Base-by-base conservation (phyloP, 306 rosid genomes). In the Lithocarpus polystachyus region DNA sequence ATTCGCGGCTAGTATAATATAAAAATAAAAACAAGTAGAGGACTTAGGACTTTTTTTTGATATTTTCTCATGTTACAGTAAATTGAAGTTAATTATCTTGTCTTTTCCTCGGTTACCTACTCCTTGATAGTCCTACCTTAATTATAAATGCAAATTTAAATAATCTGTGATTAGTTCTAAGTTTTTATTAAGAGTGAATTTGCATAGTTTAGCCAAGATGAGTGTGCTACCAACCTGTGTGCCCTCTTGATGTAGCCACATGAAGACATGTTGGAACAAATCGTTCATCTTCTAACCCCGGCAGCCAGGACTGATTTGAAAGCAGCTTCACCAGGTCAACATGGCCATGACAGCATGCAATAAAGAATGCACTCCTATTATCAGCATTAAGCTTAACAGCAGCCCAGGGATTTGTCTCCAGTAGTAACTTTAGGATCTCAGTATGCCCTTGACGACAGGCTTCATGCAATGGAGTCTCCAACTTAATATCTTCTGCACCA, bases 381-480 rank as follows among this genome's bases (percentile, higher is more conserved):
- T 70, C 37, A 5, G 73, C 71, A 61, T 84, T 82, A 61, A 87
- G 88, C 86, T 85, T 85, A 69, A 55, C 74, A 61, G 81, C 86
- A 18, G 86, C 79, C 20, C 15, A 23, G 2, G 94, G 82, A 75
- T 87, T 81, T 37, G 72, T 85, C 62, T 81, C 88, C 0, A 89
- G 40, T 17, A 92, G 87, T 71, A 88, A 78, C 79, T 45, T 65
- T 19, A 92, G 64, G 31, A 88, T 71, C 14, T 26, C 59, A 43
- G 53, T 80, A 61, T 88, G 79, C 79, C 88, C 91, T 37, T 72
- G 61, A 31, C 67, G 43, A 77, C 94, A 89, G 62, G 91, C 94
- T 67, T 88, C 92, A 23, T 92, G 94, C 43, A 88, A 31, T 20
- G 94, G 94, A 26, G 94, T 92, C 81, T 89, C 91, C 33, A 74